Conservation (phyloP, 352 stramenopile genomes). For the Phytophthora pseudosyringae region DNA sequence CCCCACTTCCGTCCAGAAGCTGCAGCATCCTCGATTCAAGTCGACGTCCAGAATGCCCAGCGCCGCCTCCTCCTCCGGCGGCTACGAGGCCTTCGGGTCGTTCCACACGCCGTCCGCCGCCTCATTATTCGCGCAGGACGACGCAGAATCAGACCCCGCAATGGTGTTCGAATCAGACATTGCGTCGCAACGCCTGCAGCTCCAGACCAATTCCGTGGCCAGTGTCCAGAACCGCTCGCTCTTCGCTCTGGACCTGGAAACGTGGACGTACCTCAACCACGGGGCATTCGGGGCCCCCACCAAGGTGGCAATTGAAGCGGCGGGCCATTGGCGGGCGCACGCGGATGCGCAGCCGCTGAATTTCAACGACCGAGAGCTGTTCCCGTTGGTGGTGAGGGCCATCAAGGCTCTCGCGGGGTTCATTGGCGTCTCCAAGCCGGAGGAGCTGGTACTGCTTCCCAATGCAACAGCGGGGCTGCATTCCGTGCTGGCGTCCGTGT, state of each 20-base stretch:
- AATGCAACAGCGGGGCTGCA: conserved; percentile 94
- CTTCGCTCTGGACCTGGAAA: conserved; percentile 61
- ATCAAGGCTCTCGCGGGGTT: conserved; percentile 83
- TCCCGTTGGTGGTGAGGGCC: conserved; percentile 86
- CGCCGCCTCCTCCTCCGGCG: conserved; percentile 5
- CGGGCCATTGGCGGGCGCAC: conserved; percentile 75
- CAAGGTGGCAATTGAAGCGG: conserved; percentile 66
- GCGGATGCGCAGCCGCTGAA: conserved; percentile 90
- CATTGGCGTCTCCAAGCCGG: conserved; percentile 49
- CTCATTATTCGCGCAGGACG: conserved; percentile 52
- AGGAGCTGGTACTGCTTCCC: conserved; percentile 78
- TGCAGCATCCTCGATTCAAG: conserved; percentile 10
- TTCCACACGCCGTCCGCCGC: conserved; percentile 76
- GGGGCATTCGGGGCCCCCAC: conserved; percentile 92
- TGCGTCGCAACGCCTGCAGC: conserved; percentile 18
- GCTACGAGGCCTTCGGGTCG: conserved; percentile 79
- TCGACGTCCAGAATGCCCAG: conserved; percentile 10
- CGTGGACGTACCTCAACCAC: conserved; percentile 95
- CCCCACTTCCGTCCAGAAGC: conserved; percentile 7
- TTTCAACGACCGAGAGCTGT: conserved; percentile 94
- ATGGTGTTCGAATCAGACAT: conserved; percentile 30
- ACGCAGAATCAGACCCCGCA: neutral
- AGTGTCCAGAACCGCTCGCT: conserved; percentile 45
- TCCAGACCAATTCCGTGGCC: conserved; percentile 5
- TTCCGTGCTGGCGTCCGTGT: conserved; percentile 70